Conservation (phyloP, 768 basidiomycete genomes). For the Daedalea quercina region DNA sequence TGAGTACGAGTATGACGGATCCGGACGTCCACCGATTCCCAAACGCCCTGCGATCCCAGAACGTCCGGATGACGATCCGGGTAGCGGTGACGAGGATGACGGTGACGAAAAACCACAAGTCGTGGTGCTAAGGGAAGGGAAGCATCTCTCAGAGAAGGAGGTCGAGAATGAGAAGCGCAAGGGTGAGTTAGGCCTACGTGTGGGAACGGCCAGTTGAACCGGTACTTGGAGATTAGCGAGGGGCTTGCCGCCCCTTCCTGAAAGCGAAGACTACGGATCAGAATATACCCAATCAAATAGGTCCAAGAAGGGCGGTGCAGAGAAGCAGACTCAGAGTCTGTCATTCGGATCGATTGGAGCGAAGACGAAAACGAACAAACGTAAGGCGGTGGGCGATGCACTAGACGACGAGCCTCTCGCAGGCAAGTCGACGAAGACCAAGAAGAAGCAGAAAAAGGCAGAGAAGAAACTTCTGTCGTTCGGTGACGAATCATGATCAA, state of each 20-base stretch:
- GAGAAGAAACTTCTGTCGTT: slow-evolving; percentile 47
- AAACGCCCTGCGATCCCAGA: slow-evolving; percentile 56
- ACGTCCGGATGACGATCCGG: slow-evolving; percentile 59
- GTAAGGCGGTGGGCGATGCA: slow-evolving; percentile 26
- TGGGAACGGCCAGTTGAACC: not conserved
- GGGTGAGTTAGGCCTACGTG: slow-evolving; percentile 36
- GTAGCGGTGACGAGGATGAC: slow-evolving; percentile 60
- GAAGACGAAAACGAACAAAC: slow-evolving; percentile 23
- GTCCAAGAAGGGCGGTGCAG: not conserved
- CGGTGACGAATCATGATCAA: slow-evolving; percentile 34
- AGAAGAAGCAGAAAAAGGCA: slow-evolving; percentile 50
- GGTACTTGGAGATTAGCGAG: slow-evolving; percentile 35
- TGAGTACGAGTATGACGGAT: slow-evolving; percentile 58
- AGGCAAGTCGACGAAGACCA: slow-evolving; percentile 25
- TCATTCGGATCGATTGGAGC: slow-evolving; percentile 32
- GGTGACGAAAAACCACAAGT: slow-evolving; percentile 81
- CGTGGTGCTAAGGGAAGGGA: slow-evolving; percentile 83
- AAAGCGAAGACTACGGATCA: slow-evolving; percentile 12
- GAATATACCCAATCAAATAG: not conserved
- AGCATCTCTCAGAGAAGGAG: slow-evolving; percentile 75
- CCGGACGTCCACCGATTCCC: slow-evolving; percentile 69
- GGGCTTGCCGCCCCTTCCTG: slow-evolving; percentile 50
- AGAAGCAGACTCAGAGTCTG: slow-evolving; percentile 19
- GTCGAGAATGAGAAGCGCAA: slow-evolving; percentile 70
- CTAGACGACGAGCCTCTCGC: slow-evolving; percentile 22